Conservation (phyloP, 2,329 filamentous ascomycete species). For the Podosphaera aphanis region DNA sequence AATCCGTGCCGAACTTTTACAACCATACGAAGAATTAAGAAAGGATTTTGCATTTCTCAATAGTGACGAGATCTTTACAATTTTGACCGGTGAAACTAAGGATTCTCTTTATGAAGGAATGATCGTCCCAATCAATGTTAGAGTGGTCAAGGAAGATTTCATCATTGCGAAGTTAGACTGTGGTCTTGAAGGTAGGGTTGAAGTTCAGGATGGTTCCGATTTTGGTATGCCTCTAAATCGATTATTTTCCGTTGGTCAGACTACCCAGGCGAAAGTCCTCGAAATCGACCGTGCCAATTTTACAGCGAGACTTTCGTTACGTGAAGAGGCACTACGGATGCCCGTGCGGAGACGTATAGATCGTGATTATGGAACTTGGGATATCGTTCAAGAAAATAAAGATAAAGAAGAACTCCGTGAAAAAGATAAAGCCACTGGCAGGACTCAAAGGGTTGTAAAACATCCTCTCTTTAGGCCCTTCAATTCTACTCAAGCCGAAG, state of each 20-base stretch:
- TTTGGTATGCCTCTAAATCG: constrained; percentile 46
- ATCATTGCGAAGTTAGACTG: constrained; percentile 86
- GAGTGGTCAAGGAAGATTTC: constrained; percentile 75
- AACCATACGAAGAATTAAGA: constrained; percentile 82
- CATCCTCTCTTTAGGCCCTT: constrained; percentile 89
- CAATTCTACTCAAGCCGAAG: constrained; percentile 77
- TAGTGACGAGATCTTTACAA: constrained; percentile 72
- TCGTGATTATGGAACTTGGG: constrained; percentile 63
- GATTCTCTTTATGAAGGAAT: constrained; percentile 70
- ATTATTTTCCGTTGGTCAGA: constrained; percentile 58
- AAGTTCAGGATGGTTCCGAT: constrained; percentile 59
- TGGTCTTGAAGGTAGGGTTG: constrained; percentile 73
- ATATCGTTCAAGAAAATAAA: constrained; percentile 53
- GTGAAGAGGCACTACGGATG: constrained; percentile 55
- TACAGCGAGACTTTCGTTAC: constrained; percentile 58
- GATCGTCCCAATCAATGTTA: constrained; percentile 76
- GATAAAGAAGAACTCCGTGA: constrained; percentile 68
- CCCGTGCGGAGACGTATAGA: constrained; percentile 49
- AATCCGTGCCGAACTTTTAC: constrained; percentile 78
- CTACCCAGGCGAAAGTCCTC: constrained; percentile 65
- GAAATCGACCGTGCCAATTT: constrained; percentile 76
- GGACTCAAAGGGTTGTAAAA: constrained; percentile 86
- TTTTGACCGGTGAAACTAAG: constrained; percentile 82
- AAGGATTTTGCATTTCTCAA: constrained; percentile 49
- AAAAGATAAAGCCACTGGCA: constrained; percentile 65